phyloP scores from a whole-genome alignment of 768 basidiomycete species.

The Mycena filopes region DNA sequence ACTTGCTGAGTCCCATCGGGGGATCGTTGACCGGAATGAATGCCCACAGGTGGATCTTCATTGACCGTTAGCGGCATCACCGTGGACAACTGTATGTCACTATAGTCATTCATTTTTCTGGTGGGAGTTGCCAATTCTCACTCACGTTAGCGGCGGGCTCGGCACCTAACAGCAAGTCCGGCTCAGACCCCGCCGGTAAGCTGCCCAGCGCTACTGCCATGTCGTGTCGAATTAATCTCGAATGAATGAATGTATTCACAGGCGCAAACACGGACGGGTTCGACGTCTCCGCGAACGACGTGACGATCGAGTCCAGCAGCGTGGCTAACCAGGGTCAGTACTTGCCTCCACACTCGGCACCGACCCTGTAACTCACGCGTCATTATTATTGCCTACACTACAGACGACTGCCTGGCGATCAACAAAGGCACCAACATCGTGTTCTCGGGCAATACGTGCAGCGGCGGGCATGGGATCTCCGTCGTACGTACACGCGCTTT shows the following conservation, averaged over 20 bases:
- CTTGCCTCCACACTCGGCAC: no score
- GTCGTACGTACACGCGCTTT: slow-evolving; percentile 13
- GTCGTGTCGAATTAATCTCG: no score
- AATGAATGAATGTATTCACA: no score
- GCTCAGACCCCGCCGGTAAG: slow-evolving; percentile 18
- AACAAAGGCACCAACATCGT: slow-evolving; percentile 34
- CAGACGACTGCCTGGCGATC: slow-evolving; percentile 39
- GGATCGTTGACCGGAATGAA: neutral
- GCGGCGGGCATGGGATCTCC: slow-evolving; percentile 37
- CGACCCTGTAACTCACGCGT: no score
- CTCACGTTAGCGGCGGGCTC: slow-evolving; percentile 27
- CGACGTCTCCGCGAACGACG: slow-evolving; percentile 33
- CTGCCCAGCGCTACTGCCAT: no score
- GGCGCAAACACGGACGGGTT: slow-evolving; percentile 39
- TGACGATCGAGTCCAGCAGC: slow-evolving; percentile 28
- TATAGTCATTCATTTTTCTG: neutral
- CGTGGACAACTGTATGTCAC: slow-evolving; percentile 33
- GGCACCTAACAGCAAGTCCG: slow-evolving; percentile 34
- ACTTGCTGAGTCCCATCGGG: no score
- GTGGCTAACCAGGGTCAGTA: slow-evolving; percentile 38
- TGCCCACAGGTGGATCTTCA: slow-evolving; percentile 27
- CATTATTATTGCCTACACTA: no score
- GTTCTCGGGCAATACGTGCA: slow-evolving; percentile 35
- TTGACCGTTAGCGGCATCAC: slow-evolving; percentile 30
- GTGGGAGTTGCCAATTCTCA: neutral